Evolutionary conservation across 2,329 filamentous ascomycete species (phyloP), one percentile per base, ranked within the genome.

Genomic region (Eutypa lata): DNA sequence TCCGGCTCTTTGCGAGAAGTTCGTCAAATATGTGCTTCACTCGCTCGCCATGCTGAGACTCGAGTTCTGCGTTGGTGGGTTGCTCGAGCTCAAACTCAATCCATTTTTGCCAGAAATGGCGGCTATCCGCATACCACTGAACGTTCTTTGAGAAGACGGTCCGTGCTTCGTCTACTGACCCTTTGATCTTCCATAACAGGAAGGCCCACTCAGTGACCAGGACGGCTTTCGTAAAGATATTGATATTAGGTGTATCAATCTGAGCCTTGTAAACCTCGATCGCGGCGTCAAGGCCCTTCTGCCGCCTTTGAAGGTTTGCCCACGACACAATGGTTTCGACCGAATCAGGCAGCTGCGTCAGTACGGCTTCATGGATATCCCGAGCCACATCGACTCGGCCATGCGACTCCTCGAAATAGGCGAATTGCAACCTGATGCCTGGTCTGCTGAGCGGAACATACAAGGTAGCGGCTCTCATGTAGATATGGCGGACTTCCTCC

Each of bases 401-500:
- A 40, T 82, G 80, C 71, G 90, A 88, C 73, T 99, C 94, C 68
- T 99, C 94, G 59, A 97, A 97, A 62, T 92, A 91, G 14, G 94
- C 93, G 76, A 92, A 97, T 67, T 96, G 90, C 55, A 97, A 78
- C 52, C 94, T 86, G 57, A 96, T 87, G 1, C 86, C 86, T 0
- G 93, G 91, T 53, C 88, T 80, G 61, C 91, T 90, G 63, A 97
- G 88, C 3, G 93, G 91, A 1, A 96, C 90, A 67, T 88, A 97
- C 50, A 96, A 73, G 48, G 84, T 91, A 59, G 89, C 87, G 10
- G 93, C 94, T 52, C 91, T 86, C 68, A 93, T 86, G 67, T 95
- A 97, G 58, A 97, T 94, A 70, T 90, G 92, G 53, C 94, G 88
- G 6, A 93, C 87, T 66, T 97, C 92, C 68, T 97, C 90, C 45